These are phyloP conservation scores for Fusarium cicatricum DNA, from an alignment of 2,329 filamentous ascomycete species.

Conservation along the genomic window DNA sequence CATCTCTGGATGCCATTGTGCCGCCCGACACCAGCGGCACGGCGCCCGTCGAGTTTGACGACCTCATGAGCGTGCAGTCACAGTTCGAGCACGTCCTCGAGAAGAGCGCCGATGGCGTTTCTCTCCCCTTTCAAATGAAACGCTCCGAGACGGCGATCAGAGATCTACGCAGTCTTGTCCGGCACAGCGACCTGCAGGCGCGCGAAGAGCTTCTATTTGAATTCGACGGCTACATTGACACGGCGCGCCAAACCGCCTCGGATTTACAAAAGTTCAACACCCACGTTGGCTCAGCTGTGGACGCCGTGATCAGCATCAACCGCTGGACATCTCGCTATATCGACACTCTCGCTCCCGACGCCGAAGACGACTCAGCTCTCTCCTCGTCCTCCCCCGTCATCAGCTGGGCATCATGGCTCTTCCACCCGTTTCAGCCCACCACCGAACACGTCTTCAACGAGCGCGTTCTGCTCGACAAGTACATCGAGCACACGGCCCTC, in stretches of 20 bases:
- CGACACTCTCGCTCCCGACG: constrained; percentile 62
- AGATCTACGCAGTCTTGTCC: constrained; percentile 76
- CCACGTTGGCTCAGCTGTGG: constrained; percentile 76
- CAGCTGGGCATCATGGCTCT: constrained; percentile 54
- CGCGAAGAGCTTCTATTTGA: constrained; percentile 77
- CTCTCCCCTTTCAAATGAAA: constrained; percentile 81
- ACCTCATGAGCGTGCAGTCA: constrained; percentile 77
- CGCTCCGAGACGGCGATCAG: constrained; percentile 76
- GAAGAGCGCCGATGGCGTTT: constrained; percentile 69
- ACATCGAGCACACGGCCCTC: constrained; percentile 74
- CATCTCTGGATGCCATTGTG: constrained; percentile 41
- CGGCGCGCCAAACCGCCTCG: constrained; percentile 68
- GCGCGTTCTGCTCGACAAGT: constrained; percentile 73
- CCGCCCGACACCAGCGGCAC: constrained; percentile 32
- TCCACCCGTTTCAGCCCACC: constrained; percentile 70
- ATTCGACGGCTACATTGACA: constrained; percentile 78
- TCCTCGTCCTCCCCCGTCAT: constrained; percentile 44
- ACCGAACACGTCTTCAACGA: constrained; percentile 56
- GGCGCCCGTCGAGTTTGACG: constrained; percentile 71
- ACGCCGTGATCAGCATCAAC: constrained; percentile 78
- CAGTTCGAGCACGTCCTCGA: constrained; percentile 80
- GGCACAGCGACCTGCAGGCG: constrained; percentile 72
- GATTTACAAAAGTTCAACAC: constrained; percentile 80
- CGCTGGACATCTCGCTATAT: constrained; percentile 77
- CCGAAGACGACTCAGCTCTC: constrained; percentile 44